Percentiles rank a stretch among this genome's conserved stretches.
Conservation (phyloP, 2,329 filamentous ascomycete species). For the Exserohilum rostratum region DNA sequence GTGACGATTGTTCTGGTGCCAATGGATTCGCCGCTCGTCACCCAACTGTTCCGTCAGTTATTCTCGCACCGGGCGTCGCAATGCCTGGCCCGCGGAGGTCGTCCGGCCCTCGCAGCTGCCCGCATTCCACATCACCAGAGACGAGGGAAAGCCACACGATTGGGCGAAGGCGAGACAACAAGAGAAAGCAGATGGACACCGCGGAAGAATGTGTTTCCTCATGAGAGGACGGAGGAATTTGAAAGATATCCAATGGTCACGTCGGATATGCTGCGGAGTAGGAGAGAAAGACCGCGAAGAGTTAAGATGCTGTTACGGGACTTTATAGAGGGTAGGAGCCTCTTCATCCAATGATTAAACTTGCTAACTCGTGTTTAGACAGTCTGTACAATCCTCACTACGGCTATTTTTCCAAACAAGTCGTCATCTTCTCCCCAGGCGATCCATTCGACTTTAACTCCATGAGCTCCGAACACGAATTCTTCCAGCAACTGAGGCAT, state of each 20-base stretch:
- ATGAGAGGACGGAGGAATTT: conserved; percentile 81
- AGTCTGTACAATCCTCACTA: conserved; percentile 94
- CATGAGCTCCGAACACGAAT: conserved; percentile 83
- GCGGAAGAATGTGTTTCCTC: conserved; percentile 73
- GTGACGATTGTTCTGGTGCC: conserved; percentile 22
- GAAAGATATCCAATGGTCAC: conserved; percentile 83
- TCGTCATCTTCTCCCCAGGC: conserved; percentile 92
- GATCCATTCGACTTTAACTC: conserved; percentile 86
- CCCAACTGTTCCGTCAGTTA: conserved; percentile 82
- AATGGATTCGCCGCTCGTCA: conserved; percentile 84
- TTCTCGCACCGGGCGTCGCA: conserved; percentile 73
- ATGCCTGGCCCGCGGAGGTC: conserved; percentile 56
- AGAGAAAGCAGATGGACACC: conserved; percentile 85
- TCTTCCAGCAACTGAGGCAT: conserved; percentile 75
- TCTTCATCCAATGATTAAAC: background rate
- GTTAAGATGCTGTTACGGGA: conserved; percentile 98
- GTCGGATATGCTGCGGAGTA: conserved; percentile 73
- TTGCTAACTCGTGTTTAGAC: conserved; percentile 56
- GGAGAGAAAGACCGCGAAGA: conserved; percentile 77
- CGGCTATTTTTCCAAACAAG: conserved; percentile 95
- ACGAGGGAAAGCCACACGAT: conserved; percentile 38
- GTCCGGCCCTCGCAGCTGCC: conserved; percentile 47
- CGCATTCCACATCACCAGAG: conserved; percentile 36
- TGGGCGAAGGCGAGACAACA: conserved; percentile 44
- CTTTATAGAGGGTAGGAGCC: conserved; percentile 84